Percentiles rank a stretch among this genome's conserved stretches.
These are phyloP conservation scores for Scutellaria minor DNA, from an alignment of 257 asterid genomes.

Conservation along the genomic window DNA sequence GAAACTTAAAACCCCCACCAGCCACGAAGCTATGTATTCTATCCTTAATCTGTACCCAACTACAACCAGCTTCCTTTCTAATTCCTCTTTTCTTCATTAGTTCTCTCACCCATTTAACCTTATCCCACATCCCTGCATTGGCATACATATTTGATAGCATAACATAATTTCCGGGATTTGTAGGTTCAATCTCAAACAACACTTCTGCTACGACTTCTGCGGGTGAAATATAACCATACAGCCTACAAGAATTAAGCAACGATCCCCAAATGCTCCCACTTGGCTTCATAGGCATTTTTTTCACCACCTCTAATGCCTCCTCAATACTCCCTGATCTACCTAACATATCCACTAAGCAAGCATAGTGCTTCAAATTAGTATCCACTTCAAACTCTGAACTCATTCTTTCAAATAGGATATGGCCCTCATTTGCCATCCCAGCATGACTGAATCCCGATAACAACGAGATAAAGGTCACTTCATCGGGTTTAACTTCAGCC, in stretches of 20 bases:
- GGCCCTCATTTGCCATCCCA: constrained; percentile 48
- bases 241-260: constrained; percentile 55
- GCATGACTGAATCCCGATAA: constrained; percentile 53
- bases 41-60: constrained; percentile 51
- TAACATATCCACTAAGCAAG: constrained; percentile 55
- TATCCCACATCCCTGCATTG: constrained; percentile 57
- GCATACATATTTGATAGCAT: constrained; percentile 55
- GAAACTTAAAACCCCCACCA: constrained; percentile 50
- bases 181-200: constrained; percentile 51
- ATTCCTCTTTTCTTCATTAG: constrained; percentile 50
- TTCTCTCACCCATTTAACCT: constrained; percentile 50
- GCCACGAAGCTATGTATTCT: constrained; percentile 48
- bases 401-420: constrained; percentile 47
- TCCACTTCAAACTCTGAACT: constrained; percentile 37
- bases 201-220: constrained; percentile 49
- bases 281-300: constrained; percentile 52
- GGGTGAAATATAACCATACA: constrained; percentile 44
- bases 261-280: constrained; percentile 62
- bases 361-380: constrained; percentile 53
- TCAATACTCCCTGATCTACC: constrained; percentile 55
- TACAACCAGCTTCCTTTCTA: constrained; percentile 53
- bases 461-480: constrained; percentile 47
- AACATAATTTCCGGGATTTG: constrained; percentile 53
- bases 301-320: constrained; percentile 48
- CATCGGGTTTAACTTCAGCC: constrained; percentile 41